Evolutionary conservation across 2,329 filamentous ascomycete genomes (phyloP), one percentile per base, ranked within the genome.

Genomic region (Colletotrichum simmondsii): DNA sequence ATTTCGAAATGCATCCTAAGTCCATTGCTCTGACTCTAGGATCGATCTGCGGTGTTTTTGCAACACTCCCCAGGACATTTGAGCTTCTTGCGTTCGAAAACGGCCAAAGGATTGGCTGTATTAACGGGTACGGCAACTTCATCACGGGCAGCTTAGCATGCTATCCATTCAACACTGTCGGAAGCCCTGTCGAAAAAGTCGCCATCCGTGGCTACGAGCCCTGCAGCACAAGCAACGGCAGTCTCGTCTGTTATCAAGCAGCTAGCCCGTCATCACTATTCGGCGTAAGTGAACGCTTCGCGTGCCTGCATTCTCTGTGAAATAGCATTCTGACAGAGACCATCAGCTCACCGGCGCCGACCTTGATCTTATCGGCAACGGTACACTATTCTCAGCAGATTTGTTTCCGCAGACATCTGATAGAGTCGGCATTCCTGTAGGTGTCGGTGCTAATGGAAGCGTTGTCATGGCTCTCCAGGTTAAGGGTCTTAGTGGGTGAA

Each of bases 1-100:
- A 6, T 5, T 42, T 42, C 37, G 19, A 6, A 42, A 1, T 78
- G 75, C 77, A 68, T 5, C 49, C 10, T 3, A 53, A 12, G 3
- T 24, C 1, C 49, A 53, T 53, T 19, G 4, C 2, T 4, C 49
- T 24, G 2, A 24, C 49, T 12, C 7, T 53, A 1, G 4, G 8
- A 8, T n/a, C 37, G 4, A 19, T 42, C 10, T 30, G 10, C 30
- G 30, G 30, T 22, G n/a, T 14, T 5, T 19, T 37, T 19, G 30
- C 57, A 22, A 37, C 57, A 12, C 10, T 60, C n/a, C 22, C 22
- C 10, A 22, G 19, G 10, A 35, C 30, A 5, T 60, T 60, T 12
- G 57, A 60, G 57, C 57, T 37, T 22, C 22, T 60, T 22, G 57
- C 32, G n/a, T 60, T 60, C 11, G 3, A 37, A 7, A 37, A 60